Base-by-base conservation (phyloP, 2,329 filamentous ascomycete genomes). In the Coniochaeta sp. region DNA sequence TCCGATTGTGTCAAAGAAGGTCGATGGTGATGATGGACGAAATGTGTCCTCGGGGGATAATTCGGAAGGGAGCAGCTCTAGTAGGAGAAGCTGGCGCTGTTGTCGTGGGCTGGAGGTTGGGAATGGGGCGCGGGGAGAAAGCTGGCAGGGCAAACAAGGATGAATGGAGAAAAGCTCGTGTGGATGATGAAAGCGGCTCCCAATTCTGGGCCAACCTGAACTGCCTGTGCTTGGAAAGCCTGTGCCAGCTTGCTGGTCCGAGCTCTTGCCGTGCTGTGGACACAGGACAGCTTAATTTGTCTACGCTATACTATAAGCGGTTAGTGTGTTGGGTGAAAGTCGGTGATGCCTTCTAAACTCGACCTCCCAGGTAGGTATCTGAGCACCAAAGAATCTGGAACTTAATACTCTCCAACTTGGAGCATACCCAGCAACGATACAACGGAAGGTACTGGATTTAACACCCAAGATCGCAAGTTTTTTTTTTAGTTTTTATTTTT, bases 171-270 rank as follows among this genome's bases (percentile, higher is more conserved):
- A 63, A 60, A 61, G 58, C 65, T 63, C 36, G 62, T 61, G 62
- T 65, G 64, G 61, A 70, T 70, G 68, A 70, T 69, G 69, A 69
- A 69, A 70, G 68, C 68, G 69, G 68, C 66, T 68, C 66, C 42
- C 22, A 17, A 6, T 22, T 56, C 52, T 55, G 52, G 52, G 52
- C 52, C 52, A 32, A 36, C 34, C 34, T 19, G 12, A n/a, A n/a
- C n/a, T n/a, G n/a, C n/a, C n/a, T n/a, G n/a, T n/a, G n/a, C n/a
- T n/a, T n/a, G n/a, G n/a, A 61, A 58, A 17, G 56, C 36, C 19
- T 22, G 26, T 0, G 62, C 60, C 62, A 79, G 75, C 36, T 68
- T 7, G 12, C 42, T 52, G 26, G 47, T 52, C 47, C 24, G 24
- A 52, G 47, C 47, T 26, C 22, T 4, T 1, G 55, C 34, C 36